Evolutionary conservation across 768 basidiomycete species (phyloP).

Genomic region (Asterophora parasitica): DNA sequence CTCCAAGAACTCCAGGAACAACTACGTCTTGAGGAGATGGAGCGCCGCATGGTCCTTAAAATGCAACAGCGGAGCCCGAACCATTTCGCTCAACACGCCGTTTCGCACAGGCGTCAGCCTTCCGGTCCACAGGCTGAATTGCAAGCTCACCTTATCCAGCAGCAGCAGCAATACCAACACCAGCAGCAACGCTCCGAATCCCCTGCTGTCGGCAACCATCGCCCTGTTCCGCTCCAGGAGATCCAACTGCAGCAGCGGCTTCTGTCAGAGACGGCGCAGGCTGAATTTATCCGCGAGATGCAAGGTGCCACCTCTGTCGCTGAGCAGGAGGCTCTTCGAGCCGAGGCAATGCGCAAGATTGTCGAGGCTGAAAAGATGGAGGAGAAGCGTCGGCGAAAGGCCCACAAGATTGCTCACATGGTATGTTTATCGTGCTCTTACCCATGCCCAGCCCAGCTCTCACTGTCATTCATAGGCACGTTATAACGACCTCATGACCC

Average conservation of each 20-base stretch:
- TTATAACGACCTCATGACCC: slow-evolving; percentile 94
- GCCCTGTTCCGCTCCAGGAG: slow-evolving; percentile 43
- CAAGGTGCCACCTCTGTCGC: slow-evolving; percentile 49
- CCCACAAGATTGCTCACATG: slow-evolving; percentile 87
- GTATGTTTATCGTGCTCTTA: slow-evolving; percentile 32
- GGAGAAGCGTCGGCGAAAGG: slow-evolving; percentile 73
- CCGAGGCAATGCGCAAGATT: slow-evolving; percentile 84
- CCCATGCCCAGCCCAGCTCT: neutral
- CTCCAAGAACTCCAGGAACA: slow-evolving; percentile 63
- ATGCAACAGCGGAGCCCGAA: slow-evolving; percentile 37
- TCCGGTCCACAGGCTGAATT: slow-evolving; percentile 45
- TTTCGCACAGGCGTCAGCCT: slow-evolving; percentile 27
- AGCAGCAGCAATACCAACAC: slow-evolving; percentile 49
- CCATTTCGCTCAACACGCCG: slow-evolving; percentile 27
- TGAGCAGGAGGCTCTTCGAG: slow-evolving; percentile 66
- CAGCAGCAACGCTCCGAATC: slow-evolving; percentile 44
- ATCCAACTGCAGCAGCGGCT: slow-evolving; percentile 72
- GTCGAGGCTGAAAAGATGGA: slow-evolving; percentile 88
- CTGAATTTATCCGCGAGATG: slow-evolving; percentile 61
- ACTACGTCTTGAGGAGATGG: slow-evolving; percentile 58
- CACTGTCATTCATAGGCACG: slow-evolving; percentile 52
- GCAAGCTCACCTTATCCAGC: slow-evolving; percentile 37
- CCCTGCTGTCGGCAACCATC: slow-evolving; percentile 31
- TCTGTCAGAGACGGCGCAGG: slow-evolving; percentile 71
- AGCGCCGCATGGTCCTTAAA: slow-evolving; percentile 55